Base-by-base conservation (phyloP, 1,284 basidiomycete genomes). In the Bothia castanella region DNA sequence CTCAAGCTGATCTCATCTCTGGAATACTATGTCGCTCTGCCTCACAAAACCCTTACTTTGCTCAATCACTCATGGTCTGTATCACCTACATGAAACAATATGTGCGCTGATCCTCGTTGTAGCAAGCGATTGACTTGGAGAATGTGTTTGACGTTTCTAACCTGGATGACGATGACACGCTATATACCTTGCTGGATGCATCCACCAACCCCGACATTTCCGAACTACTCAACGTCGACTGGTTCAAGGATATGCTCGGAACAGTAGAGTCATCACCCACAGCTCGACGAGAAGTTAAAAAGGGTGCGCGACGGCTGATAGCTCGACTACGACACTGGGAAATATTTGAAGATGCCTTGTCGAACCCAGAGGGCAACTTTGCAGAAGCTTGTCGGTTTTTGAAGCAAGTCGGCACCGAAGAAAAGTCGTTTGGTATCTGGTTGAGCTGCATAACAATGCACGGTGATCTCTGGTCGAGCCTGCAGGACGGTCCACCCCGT, bases 351-450 rank as follows among this genome's bases (percentile, higher is more conserved):
- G 78, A 85, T 38, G 75, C 80, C 0, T 68, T 89, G 4, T 73
- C 72, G 2, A 80, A 81, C 56, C 69, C 74, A 20, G 77, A 75
- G 0, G 75, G 56, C 32, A 51, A 85, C 52, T 81, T 83, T 58
- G 49, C 58, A 1, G 63, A 63, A 8, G 75, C 79, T 10, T 73
- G 73, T 13, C 61, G 56, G 5, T 73, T 83, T 59, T 63, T 89
- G 17, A 77, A 74, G 53, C 81, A 87, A 32, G 68, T 87, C 17
- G 76, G 78, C 10, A 66, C 72, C 2, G 81, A 84, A 42, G 87
- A 89, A 57, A 75, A 78, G 47, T 77, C 84, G 0, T 74, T 85
- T 50, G 87, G 85, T 4, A 79, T 83, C 39, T 87, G 83, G 82
- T 69, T 89, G 6, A 77, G 78, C 49, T 83, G 79, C 17, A 80